phyloP scores from a whole-genome alignment of 1,139 yeast genomes.

The Candida sp. region DNA sequence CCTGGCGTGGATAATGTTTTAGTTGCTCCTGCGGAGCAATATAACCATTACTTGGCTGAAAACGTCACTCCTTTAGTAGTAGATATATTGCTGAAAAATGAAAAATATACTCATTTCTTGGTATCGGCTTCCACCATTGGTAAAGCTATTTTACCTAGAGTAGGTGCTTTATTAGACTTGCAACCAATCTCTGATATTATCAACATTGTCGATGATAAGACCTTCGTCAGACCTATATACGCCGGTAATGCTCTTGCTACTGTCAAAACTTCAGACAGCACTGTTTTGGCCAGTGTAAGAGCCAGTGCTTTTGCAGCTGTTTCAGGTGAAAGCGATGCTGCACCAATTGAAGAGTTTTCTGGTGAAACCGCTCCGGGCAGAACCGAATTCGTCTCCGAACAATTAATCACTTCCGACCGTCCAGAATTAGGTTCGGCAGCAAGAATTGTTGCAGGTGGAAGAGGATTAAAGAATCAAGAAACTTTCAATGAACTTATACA shows the following conservation, averaged over 20 bases:
- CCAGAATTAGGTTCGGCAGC: slow-evolving; percentile 89
- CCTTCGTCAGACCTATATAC: slow-evolving; percentile 90
- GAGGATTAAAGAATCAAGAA: slow-evolving; percentile 90
- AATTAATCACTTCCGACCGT: slow-evolving; percentile 73
- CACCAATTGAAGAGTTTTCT: slow-evolving; percentile 51
- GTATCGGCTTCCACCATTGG: slow-evolving; percentile 86
- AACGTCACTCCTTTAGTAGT: slow-evolving; percentile 57
- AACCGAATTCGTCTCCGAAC: slow-evolving; percentile 67
- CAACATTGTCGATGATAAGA: slow-evolving; percentile 60
- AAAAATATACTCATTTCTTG: slow-evolving; percentile 61
- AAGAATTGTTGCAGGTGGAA: slow-evolving; percentile 86
- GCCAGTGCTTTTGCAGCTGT: slow-evolving; percentile 71
- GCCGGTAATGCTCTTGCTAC: slow-evolving; percentile 95
- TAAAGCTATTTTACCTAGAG: slow-evolving; percentile 81
- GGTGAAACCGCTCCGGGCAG: slow-evolving; percentile 29
- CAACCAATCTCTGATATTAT: slow-evolving; percentile 88
- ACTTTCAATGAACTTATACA: slow-evolving; percentile 73
- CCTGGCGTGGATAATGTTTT: slow-evolving; percentile 45
- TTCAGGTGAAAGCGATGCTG: slow-evolving; percentile 36
- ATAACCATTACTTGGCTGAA: slow-evolving; percentile 63
- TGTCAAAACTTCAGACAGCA: slow-evolving; percentile 64
- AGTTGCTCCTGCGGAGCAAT: slow-evolving; percentile 46
- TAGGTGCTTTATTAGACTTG: slow-evolving; percentile 78
- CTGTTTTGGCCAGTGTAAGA: slow-evolving; percentile 72
- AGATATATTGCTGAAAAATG: slow-evolving; percentile 40